Conservation (phyloP, 2,329 filamentous ascomycete genomes). For the Penicillium decumbens region DNA sequence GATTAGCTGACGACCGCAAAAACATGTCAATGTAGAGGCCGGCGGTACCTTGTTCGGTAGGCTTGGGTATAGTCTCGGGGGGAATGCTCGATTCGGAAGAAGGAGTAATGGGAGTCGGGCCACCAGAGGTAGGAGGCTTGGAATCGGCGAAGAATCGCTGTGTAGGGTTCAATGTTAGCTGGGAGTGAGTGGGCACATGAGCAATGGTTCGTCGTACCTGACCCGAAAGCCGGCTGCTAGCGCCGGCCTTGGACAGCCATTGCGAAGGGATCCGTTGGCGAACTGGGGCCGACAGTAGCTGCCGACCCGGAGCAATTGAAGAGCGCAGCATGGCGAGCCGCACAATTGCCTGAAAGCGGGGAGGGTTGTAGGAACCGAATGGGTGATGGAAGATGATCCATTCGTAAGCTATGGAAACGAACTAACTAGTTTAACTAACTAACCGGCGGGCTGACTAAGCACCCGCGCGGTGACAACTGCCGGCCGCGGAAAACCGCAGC, state of each 20-base stretch:
- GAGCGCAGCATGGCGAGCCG: conserved; percentile 55
- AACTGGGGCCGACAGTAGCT: conserved; percentile 38
- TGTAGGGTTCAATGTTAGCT: conserved; percentile 22
- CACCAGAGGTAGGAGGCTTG: conserved; percentile 37
- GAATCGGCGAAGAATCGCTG: conserved; percentile 51
- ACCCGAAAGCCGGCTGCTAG: conserved; percentile 37
- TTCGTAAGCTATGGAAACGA: too few relatives aligned
- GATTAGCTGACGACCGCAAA: conserved; percentile 23
- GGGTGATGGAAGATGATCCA: too few relatives aligned
- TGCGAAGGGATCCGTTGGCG: conserved; percentile 37
- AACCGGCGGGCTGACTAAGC: too few relatives aligned
- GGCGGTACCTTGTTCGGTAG: conserved; percentile 30
- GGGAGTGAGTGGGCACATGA: conserved; percentile 6
- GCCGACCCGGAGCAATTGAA: conserved; percentile 48
- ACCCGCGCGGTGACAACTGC: too few relatives aligned
- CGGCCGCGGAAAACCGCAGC: too few relatives aligned
- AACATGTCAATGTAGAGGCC: conserved; percentile 7
- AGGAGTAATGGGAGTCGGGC: conserved; percentile 43
- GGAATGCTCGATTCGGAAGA: conserved; percentile 48
- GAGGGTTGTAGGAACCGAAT: conserved; percentile 13
- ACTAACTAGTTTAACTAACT: too few relatives aligned
- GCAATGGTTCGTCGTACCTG: conserved; percentile 34
- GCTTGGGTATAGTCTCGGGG: conserved; percentile 47
- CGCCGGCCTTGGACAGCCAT: conserved; percentile 42
- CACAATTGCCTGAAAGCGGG: conserved; percentile 33